Evolutionary conservation across 2,329 filamentous ascomycete genomes (phyloP).

Genomic region (Cladobotryum protrusum): DNA sequence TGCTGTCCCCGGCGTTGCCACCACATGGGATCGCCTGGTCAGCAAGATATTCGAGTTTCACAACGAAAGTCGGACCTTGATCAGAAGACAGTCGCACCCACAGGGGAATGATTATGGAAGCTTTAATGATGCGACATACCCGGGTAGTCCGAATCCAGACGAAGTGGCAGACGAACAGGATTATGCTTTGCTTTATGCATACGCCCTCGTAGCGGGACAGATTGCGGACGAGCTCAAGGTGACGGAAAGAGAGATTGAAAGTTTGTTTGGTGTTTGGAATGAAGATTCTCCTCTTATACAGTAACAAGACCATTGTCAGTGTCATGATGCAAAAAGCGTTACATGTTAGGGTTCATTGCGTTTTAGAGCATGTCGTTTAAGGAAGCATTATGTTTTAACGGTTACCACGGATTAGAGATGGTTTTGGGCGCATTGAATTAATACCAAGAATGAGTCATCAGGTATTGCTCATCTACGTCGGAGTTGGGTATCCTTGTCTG

Average conservation of each 20-base stretch:
- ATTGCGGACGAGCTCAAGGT: constrained; percentile 54
- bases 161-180: constrained; percentile 58
- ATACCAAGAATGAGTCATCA: too few relatives aligned
- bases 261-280: constrained; percentile 49
- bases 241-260: constrained; percentile 51
- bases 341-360: background rate
- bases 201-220: constrained; percentile 60
- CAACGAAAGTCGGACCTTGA: constrained; percentile 41
- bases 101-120: constrained; percentile 17
- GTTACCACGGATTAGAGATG: too few relatives aligned
- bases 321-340: background rate
- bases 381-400: too few relatives aligned
- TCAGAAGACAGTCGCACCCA: background rate
- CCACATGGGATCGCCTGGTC: constrained; percentile 69
- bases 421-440: too few relatives aligned
- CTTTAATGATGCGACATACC: background rate
- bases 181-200: constrained; percentile 89
- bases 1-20: constrained; percentile 69
- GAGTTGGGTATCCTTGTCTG: too few relatives aligned
- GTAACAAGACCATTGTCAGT: background rate
- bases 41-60: constrained; percentile 80
- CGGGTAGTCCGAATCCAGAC: background rate
- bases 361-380: too few relatives aligned
- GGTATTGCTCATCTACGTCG: too few relatives aligned
- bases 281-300: constrained; percentile 13